Percentiles rank a stretch among this genome's conserved stretches.
Evolutionary conservation across 2,329 filamentous ascomycete species (phyloP).

Genomic region (Aspergillus phoenicis): DNA sequence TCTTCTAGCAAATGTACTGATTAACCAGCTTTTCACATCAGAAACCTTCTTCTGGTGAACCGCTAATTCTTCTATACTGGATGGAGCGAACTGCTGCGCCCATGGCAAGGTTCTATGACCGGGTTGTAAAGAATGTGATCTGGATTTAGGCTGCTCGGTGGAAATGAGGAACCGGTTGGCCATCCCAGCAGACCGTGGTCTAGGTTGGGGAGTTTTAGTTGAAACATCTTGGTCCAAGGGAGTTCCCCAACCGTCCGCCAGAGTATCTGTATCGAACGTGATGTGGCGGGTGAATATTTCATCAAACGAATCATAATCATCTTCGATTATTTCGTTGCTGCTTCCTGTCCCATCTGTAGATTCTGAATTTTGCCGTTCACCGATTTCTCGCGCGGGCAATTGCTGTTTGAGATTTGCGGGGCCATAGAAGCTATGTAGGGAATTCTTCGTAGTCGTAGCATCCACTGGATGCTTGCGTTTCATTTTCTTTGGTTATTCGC

Average conservation of each 20-base stretch:
- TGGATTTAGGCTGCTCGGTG: too few species aligned
- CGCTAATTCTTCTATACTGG: constrained; percentile 76
- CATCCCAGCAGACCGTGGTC: too few species aligned
- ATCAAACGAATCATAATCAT: constrained; percentile 43
- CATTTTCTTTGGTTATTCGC: neutral
- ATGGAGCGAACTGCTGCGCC: constrained; percentile 81
- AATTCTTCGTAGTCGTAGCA: constrained; percentile 15
- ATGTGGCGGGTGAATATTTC: constrained; percentile 41
- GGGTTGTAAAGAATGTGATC: constrained; percentile 15
- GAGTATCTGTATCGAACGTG: constrained; percentile 23
- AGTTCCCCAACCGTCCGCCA: neutral
- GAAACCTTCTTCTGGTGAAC: constrained; percentile 93
- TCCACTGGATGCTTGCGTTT: constrained; percentile 2
- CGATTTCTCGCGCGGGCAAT: constrained; percentile 36
- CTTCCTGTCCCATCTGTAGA: constrained; percentile 10
- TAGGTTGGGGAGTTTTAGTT: neutral
- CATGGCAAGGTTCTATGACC: constrained; percentile 68
- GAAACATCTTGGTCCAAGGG: constrained; percentile 11
- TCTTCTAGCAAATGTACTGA: constrained; percentile 67
- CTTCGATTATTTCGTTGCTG: constrained; percentile 42
- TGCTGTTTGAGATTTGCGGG: constrained; percentile 42
- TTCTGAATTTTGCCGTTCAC: constrained; percentile 10
- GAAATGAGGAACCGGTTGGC: too few species aligned
- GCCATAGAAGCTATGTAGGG: constrained; percentile 46
- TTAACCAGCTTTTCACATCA: constrained; percentile 82